A percentile compares a stretch with the other conserved stretches of the same genome.
Evolutionary conservation across 768 basidiomycete genomes (phyloP).

Genomic region (Mycena vulgaris): DNA sequence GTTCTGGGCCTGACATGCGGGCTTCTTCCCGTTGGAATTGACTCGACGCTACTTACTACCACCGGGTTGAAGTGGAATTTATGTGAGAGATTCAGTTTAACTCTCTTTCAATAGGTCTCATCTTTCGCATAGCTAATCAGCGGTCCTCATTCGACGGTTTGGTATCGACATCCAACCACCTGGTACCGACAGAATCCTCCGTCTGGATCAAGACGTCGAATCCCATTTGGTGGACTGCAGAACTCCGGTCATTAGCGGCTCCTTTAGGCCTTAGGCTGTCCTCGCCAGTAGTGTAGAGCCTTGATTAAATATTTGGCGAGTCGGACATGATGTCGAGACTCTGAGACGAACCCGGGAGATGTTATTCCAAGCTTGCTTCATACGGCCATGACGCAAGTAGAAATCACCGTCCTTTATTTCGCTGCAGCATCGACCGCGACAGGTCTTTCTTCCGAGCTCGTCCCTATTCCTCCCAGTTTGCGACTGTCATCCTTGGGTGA

Average conservation of each 20-base stretch:
- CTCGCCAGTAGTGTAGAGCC: too few species aligned
- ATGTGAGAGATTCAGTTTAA: conserved; percentile 60
- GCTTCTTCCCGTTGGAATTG: conserved; percentile 92
- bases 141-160: conserved; percentile 87
- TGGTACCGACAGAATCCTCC: conserved; percentile 73
- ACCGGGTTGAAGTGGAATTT: conserved; percentile 93
- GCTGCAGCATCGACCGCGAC: conserved; percentile 80
- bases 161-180: conserved; percentile 95
- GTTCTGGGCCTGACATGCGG: conserved; percentile 92
- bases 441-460: conserved; percentile 66
- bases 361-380: neutral
- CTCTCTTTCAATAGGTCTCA: neutral
- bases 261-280: too few species aligned
- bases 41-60: conserved; percentile 83
- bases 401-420: conserved; percentile 69
- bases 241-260: conserved; percentile 36
- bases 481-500: conserved; percentile 65
- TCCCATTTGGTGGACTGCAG: conserved; percentile 94
- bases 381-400: conserved; percentile 29
- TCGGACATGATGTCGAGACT: too few species aligned
- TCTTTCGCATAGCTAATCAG: conserved; percentile 60
- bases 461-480: conserved; percentile 67
- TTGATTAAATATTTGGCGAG: too few species aligned
- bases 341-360: too few species aligned
- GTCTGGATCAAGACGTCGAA: conserved; percentile 85